Evolutionary conservation across 2,329 filamentous ascomycete genomes (phyloP).

Genomic region (Pseudogymnoascus sp.): DNA sequence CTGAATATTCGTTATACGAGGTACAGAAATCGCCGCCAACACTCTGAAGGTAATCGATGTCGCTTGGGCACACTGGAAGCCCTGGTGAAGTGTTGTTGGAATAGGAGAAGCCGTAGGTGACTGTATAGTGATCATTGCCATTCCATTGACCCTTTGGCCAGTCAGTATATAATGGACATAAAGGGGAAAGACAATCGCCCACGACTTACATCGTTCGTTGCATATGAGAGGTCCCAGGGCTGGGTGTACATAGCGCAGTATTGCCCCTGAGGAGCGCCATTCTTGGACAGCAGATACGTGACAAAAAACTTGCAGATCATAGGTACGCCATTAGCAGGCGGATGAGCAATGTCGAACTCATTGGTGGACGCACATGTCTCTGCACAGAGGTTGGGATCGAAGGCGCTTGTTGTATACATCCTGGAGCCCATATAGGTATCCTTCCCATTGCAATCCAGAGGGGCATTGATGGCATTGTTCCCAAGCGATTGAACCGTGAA

Average conservation of each 20-base stretch:
- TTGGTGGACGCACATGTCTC: conserved; percentile 21
- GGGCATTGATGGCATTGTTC: conserved; percentile 27
- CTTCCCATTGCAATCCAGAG: conserved; percentile 18
- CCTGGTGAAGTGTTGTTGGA: background rate
- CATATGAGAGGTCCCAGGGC: conserved; percentile 20
- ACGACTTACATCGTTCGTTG: background rate
- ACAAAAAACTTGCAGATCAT: conserved; percentile 30
- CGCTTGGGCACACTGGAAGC: background rate
- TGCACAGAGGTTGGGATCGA: conserved; percentile 28
- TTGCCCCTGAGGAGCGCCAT: conserved; percentile 31
- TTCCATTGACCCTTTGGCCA: conserved; percentile 18
- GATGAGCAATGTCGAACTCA: conserved; percentile 14
- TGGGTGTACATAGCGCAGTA: conserved; percentile 34
- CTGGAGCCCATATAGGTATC: conserved; percentile 25
- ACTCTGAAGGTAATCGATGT: background rate
- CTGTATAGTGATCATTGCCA: conserved; percentile 17
- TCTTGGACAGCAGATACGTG: conserved; percentile 33
- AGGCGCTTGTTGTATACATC: conserved; percentile 26
- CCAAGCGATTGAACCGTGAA: conserved; percentile 21
- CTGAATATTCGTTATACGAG: background rate
- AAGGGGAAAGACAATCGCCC: background rate
- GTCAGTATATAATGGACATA: background rate
- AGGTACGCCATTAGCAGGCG: conserved; percentile 12
- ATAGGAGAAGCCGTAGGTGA: conserved; percentile 19
- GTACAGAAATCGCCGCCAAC: background rate